Base-by-base conservation (phyloP, 2,329 filamentous ascomycete genomes). In the Pseudogymnoascus sp. region DNA sequence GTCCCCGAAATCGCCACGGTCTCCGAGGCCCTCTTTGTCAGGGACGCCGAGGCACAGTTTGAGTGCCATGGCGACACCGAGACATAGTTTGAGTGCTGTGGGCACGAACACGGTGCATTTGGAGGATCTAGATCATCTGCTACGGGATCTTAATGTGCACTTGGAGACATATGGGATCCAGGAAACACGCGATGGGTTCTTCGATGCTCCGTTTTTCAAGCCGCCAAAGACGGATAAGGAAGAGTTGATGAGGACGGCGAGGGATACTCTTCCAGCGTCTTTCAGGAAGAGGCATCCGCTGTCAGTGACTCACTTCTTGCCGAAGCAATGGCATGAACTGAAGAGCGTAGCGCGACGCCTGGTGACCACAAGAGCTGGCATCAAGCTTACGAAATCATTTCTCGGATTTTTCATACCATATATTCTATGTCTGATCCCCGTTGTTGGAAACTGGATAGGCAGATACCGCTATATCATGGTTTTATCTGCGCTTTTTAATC, bases 351-450 rank as follows among this genome's bases (percentile, higher is more conserved):
- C 73, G 4, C 68, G 67, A 38, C 71, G 72, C 20, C 71, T 83
- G 18, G 71, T 73, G 5, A 80, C 75, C 4, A 82, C 81, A 3
- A 73, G 78, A 61, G 72, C 77, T 16, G 81, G 81, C 1, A 75
- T 84, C 58, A 78, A 76, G 60, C 70, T 84, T 3, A 64, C 77
- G 20, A 83, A 82, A 64, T 77, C 80, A 0, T 84, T 81, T 64
- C 66, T 79, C n/a, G 80, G 75, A n/a, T 83, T 81, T 68, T 81
- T 82, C 64, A 72, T 79, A 54, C 77, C 81, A 2, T 85, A 84
- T 66, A 69, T 80, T 1, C 67, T 84, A 16, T 85, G 82, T 64
- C 76, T 85, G 2, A 68, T 83, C 4, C 79, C 80, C 1, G 66
- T 66, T 2, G 73, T 78, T 4, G 73, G 74, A n/a, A 61, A 69